phyloP scores from a whole-genome alignment of 768 basidiomycete species.

The Boletus subcaerulescens region DNA sequence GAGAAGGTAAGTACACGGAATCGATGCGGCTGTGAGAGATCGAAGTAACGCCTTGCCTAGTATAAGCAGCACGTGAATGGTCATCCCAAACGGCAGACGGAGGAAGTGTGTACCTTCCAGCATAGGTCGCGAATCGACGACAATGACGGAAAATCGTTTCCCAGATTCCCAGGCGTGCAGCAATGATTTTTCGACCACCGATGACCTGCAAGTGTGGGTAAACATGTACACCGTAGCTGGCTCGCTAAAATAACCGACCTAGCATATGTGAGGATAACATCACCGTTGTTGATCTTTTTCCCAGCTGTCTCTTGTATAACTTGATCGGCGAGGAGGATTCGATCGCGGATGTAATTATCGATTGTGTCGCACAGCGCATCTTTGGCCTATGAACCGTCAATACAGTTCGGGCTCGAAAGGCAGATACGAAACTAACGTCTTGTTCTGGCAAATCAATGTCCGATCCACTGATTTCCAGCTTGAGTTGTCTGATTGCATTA shows the following conservation, averaged over 20 bases:
- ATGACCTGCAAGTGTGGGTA: conserved; percentile 57
- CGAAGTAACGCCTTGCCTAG: conserved; percentile 77
- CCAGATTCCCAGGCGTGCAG: conserved; percentile 71
- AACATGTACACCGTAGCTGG: background rate
- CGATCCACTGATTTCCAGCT: conserved; percentile 89
- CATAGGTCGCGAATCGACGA: conserved; percentile 93
- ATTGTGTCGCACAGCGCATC: conserved; percentile 79
- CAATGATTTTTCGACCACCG: conserved; percentile 88
- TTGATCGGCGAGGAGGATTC: conserved; percentile 89
- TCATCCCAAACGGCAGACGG: background rate
- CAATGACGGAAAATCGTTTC: conserved; percentile 82
- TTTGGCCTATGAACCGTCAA: conserved; percentile 65
- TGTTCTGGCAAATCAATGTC: conserved; percentile 94
- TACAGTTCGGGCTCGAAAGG: background rate
- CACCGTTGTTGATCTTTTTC: conserved; percentile 92
- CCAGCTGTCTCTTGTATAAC: conserved; percentile 88
- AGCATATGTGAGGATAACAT: conserved; percentile 90
- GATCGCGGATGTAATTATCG: conserved; percentile 90
- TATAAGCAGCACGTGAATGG: background rate
- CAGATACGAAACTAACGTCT: conserved; percentile 55
- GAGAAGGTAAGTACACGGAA: conserved; percentile 91
- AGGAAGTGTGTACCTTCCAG: conserved; percentile 65
- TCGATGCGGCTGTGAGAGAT: conserved; percentile 60
- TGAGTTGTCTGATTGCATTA: conserved; percentile 90
- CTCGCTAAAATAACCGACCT: conserved; percentile 46